phyloP scores from a whole-genome alignment of 2,329 filamentous ascomycete genomes.

The Rugonectria rugulosa region DNA sequence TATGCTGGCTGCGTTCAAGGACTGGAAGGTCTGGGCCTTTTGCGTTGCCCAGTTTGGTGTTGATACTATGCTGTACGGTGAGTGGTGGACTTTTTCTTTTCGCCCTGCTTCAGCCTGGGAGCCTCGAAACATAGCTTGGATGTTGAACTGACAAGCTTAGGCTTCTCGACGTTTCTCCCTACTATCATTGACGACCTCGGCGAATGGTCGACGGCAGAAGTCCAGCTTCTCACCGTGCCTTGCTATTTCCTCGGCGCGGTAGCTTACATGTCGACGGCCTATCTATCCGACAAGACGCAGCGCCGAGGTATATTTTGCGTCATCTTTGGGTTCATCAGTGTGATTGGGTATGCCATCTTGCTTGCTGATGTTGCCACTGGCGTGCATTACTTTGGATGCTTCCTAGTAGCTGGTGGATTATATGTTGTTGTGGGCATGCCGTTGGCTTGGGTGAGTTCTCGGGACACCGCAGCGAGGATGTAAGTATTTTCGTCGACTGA shows the following conservation, averaged over 20 bases:
- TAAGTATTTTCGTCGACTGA: background rate
- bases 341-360: slow-evolving; percentile 74
- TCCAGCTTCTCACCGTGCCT: slow-evolving; percentile 80
- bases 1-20: slow-evolving; percentile 70
- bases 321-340: slow-evolving; percentile 67
- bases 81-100: slow-evolving; percentile 5
- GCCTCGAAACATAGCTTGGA: too few species aligned
- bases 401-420: slow-evolving; percentile 76
- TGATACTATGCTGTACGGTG: slow-evolving; percentile 77
- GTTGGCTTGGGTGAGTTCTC: slow-evolving; percentile 57
- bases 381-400: slow-evolving; percentile 77
- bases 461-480: background rate
- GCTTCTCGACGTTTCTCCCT: slow-evolving; percentile 79
- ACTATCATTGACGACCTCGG: slow-evolving; percentile 79
- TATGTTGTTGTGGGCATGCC: slow-evolving; percentile 68
- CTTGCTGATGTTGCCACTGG: slow-evolving; percentile 66
- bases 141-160: slow-evolving; percentile 43
- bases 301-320: slow-evolving; percentile 70
- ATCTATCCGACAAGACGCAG: slow-evolving; percentile 72
- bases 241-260: slow-evolving; percentile 78
- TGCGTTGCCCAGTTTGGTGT: slow-evolving; percentile 74
- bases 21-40: slow-evolving; percentile 81
- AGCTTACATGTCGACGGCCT: slow-evolving; percentile 71
- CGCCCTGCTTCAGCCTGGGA: too few species aligned
- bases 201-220: slow-evolving; percentile 66